A percentile compares a stretch with the other conserved stretches of the same genome.
Evolutionary conservation across 768 basidiomycete species (phyloP).

Genomic region (Daedaleopsis nitida): DNA sequence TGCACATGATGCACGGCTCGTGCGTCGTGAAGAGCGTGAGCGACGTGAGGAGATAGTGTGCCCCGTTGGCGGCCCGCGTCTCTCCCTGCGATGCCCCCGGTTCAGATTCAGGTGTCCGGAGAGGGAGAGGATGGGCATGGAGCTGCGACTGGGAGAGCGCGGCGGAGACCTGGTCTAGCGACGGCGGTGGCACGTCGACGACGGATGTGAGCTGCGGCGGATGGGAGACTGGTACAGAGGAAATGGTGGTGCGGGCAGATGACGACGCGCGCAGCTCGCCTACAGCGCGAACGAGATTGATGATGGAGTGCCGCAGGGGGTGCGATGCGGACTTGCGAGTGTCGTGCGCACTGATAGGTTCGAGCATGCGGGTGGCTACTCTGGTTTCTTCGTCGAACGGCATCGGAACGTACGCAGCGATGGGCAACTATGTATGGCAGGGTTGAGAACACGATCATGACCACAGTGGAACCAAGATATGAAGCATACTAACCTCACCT

Average conservation of each 20-base stretch:
- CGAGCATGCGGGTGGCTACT: slow-evolving; percentile 19
- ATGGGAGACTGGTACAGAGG: slow-evolving; percentile 3
- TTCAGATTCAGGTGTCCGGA: not conserved
- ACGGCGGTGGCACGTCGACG: not conserved
- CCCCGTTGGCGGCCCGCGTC: slow-evolving; percentile 48
- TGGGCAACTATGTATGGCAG: slow-evolving; percentile 56
- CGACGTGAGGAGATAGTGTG: slow-evolving; percentile 87
- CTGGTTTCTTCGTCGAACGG: slow-evolving; percentile 43
- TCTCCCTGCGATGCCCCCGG: not conserved
- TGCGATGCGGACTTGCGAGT: slow-evolving; percentile 68
- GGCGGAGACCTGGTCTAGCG: slow-evolving; percentile 13
- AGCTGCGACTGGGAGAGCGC: not conserved
- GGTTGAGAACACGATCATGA: not conserved
- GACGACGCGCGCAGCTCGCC: slow-evolving; percentile 53
- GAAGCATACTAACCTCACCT: slow-evolving; percentile 55
- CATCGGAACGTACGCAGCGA: slow-evolving; percentile 69
- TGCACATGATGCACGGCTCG: slow-evolving; percentile 98
- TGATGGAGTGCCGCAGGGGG: slow-evolving; percentile 82
- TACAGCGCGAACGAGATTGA: slow-evolving; percentile 72
- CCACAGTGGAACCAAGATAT: not conserved
- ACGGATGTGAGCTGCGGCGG: slow-evolving; percentile 4
- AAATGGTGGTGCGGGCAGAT: not conserved
- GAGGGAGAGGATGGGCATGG: slow-evolving; percentile 16
- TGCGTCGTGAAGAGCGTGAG: slow-evolving; percentile 88
- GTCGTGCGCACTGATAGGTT: slow-evolving; percentile 62